Conservation (phyloP, 2,329 filamentous ascomycete genomes). For the Beauveria pseudobassiana region DNA sequence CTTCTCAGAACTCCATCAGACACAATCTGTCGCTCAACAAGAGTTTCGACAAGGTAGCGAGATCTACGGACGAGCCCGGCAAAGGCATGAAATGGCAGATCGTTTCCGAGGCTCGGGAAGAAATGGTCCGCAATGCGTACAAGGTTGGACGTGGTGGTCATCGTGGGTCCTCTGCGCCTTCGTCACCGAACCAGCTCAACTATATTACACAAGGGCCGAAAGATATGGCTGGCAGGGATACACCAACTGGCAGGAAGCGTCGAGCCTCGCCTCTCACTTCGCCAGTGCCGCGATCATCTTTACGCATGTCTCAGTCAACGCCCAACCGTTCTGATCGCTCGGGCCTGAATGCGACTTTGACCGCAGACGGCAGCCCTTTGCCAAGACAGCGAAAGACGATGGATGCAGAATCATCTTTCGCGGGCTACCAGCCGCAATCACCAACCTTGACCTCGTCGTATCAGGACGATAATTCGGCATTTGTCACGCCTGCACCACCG, state of each 20-base stretch:
- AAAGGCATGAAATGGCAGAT: slow-evolving; percentile 99
- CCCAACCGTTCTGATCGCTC: slow-evolving; percentile 43
- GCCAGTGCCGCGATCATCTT: slow-evolving; percentile 44
- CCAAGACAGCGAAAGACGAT: slow-evolving; percentile 48
- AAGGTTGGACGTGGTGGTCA: slow-evolving; percentile 56
- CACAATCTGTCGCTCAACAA: slow-evolving; percentile 96
- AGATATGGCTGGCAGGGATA: slow-evolving; percentile 46
- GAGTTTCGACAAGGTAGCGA: slow-evolving; percentile 85
- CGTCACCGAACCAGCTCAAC: slow-evolving; percentile 55
- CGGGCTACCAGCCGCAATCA: slow-evolving; percentile 48
- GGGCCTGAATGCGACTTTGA: slow-evolving; percentile 30
- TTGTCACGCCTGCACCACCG: slow-evolving; percentile 66
- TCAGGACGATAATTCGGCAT: slow-evolving; percentile 51
- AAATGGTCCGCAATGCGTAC: slow-evolving; percentile 71
- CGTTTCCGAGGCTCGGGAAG: slow-evolving; percentile 72
- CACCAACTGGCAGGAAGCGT: slow-evolving; percentile 47
- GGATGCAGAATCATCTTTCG: slow-evolving; percentile 36
- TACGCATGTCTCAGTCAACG: slow-evolving; percentile 47
- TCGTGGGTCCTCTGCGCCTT: slow-evolving; percentile 61
- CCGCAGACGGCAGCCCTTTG: slow-evolving; percentile 54
- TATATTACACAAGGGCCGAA: slow-evolving; percentile 53
- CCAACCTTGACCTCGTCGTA: slow-evolving; percentile 57
- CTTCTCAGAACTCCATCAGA: slow-evolving; percentile 75
- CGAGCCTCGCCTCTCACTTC: slow-evolving; percentile 48
- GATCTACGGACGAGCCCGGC: slow-evolving; percentile 88